Conservation (phyloP, 805 yeast species). For the Jamesozyma hellenica region DNA sequence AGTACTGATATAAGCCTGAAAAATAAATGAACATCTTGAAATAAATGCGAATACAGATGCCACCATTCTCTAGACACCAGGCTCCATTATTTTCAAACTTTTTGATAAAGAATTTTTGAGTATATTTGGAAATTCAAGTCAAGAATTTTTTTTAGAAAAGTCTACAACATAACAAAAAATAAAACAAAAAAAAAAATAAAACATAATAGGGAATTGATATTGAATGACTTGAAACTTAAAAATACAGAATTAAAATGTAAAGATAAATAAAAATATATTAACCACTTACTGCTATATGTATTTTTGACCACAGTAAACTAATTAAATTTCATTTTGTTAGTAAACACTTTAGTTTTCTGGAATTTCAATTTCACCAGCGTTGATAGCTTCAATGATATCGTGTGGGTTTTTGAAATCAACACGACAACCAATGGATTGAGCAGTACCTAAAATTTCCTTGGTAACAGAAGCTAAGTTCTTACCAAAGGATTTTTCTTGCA, state of each 20-base stretch:
- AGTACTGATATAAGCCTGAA: neutral
- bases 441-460: conserved; percentile 99
- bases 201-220: neutral
- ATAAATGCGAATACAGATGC: neutral
- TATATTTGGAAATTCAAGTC: neutral
- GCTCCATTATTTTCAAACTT: neutral
- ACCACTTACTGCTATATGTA: neutral
- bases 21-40: neutral
- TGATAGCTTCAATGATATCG: conserved; percentile 95
- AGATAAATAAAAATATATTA: conserved; percentile 4
- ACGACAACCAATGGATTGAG: conserved; percentile 99
- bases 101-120: neutral
- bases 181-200: conserved; percentile 1
- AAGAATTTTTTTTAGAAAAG: neutral
- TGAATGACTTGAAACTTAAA: conserved; percentile 3
- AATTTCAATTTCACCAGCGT: conserved; percentile 92
- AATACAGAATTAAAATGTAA: conserved; percentile 4
- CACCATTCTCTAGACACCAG: neutral
- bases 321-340: conserved; percentile 1
- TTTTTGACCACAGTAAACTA: neutral
- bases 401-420: conserved; percentile 99
- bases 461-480: conserved; percentile 93
- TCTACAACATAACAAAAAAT: neutral
- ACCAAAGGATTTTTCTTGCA: conserved; percentile 97
- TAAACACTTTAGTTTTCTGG: conserved; percentile 29